Conservation (phyloP, 2,329 filamentous ascomycete species). For the Cryoendolithus antarcticus region DNA sequence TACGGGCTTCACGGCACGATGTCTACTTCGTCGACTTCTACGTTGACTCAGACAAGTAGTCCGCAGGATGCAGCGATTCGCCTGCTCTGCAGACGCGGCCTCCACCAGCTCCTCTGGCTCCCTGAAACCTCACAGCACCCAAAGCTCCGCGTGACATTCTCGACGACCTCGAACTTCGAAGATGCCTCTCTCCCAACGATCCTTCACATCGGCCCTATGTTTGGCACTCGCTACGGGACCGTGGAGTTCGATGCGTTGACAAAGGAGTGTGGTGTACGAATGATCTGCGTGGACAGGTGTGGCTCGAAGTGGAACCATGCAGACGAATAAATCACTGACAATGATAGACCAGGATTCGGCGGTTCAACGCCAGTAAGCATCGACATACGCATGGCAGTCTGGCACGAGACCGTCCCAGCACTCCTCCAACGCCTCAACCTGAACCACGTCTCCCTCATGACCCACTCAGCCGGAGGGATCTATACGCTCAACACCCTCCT, state of each 20-base stretch:
- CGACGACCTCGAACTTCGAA: slow-evolving; percentile 21
- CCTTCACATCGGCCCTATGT: slow-evolving; percentile 29
- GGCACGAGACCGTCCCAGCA: slow-evolving; percentile 30
- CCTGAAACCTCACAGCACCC: slow-evolving; percentile 13
- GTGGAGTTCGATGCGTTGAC: slow-evolving; percentile 21
- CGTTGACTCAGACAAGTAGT: too few species aligned
- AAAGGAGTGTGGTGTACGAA: slow-evolving; percentile 21
- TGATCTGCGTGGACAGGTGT: slow-evolving; percentile 30
- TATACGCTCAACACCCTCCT: slow-evolving; percentile 32
- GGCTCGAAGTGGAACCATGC: neutral
- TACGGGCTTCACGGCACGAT: too few species aligned
- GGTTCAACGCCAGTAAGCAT: slow-evolving; percentile 29
- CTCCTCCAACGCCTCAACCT: slow-evolving; percentile 27
- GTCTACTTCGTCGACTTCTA: too few species aligned
- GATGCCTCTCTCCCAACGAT: slow-evolving; percentile 16
- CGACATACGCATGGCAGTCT: slow-evolving; percentile 24
- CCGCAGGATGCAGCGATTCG: slow-evolving; percentile 4
- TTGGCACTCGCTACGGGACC: slow-evolving; percentile 22
- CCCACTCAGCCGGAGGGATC: slow-evolving; percentile 32
- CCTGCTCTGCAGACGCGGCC: slow-evolving; percentile 7
- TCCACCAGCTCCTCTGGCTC: slow-evolving; percentile 19
- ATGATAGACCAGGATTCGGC: slow-evolving; percentile 31
- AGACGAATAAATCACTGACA: slow-evolving; percentile 1
- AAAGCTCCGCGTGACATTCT: slow-evolving; percentile 17
- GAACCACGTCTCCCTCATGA: slow-evolving; percentile 26